A percentile compares a stretch with the other conserved stretches of the same genome.
These are phyloP conservation scores for Teratosphaeria zuluensis DNA, from an alignment of 2,329 filamentous ascomycete genomes.

Conservation along the genomic window DNA sequence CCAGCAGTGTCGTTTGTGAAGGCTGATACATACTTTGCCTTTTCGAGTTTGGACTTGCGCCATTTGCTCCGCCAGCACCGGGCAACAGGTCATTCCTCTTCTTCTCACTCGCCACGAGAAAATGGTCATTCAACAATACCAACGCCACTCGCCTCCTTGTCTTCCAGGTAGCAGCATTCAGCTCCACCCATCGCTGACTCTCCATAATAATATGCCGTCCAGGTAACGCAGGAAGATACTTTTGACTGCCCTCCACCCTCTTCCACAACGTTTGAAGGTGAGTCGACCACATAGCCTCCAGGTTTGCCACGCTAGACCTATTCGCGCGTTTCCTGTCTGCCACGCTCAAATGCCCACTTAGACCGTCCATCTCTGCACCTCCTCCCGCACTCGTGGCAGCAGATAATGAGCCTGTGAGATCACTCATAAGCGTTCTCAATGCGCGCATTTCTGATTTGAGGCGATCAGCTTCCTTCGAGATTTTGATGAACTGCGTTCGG, in stretches of 20 bases:
- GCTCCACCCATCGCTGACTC: constrained; percentile 85
- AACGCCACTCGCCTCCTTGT: constrained; percentile 81
- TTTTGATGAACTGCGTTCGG: constrained; percentile 95
- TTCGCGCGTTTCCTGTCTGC: constrained; percentile 55
- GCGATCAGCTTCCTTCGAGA: constrained; percentile 97
- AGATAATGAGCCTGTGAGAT: constrained; percentile 53
- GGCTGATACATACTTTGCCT: constrained; percentile 26
- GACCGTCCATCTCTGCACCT: background rate
- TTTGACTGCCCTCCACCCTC: constrained; percentile 93
- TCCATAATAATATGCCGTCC: constrained; percentile 93
- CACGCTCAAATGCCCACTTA: constrained; percentile 23
- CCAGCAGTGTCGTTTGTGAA: constrained; percentile 35
- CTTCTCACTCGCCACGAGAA: constrained; percentile 89
- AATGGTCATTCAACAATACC: constrained; percentile 86
- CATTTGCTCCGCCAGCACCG: background rate
- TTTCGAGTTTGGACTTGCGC: constrained; percentile 11
- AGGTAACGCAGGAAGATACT: constrained; percentile 81
- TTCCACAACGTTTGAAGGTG: constrained; percentile 81
- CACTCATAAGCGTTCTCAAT: constrained; percentile 80
- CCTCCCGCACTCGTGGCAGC: constrained; percentile 25
- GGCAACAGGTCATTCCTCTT: constrained; percentile 34
- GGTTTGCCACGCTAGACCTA: constrained; percentile 74
- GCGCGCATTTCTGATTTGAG: constrained; percentile 93
- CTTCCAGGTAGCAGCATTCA: constrained; percentile 97
- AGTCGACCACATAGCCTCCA: constrained; percentile 58